Evolutionary conservation across 306 rosid species (phyloP).

Genomic region (Castanea mollissima): DNA sequence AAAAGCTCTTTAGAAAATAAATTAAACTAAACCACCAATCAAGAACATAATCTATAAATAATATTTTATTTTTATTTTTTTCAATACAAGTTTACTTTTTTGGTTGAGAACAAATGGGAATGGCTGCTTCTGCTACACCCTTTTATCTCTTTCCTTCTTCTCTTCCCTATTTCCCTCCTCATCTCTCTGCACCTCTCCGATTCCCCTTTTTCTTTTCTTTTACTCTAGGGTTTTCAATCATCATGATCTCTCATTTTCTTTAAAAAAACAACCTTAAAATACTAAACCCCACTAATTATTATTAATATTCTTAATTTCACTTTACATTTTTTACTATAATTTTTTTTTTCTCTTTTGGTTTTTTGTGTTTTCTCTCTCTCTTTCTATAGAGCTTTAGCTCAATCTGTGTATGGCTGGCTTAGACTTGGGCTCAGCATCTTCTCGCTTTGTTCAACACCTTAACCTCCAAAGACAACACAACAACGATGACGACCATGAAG

Average conservation of each 20-base stretch:
- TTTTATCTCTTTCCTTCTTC: constrained; percentile 2
- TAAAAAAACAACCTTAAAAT: constrained; percentile 3
- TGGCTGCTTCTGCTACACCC: constrained; percentile 23
- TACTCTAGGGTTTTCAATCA: constrained; percentile 38
- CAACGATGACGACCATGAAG: constrained; percentile 32
- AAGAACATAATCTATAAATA: neutral
- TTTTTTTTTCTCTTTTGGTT: constrained; percentile 38
- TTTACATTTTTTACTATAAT: constrained; percentile 22
- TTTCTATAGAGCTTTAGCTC: constrained; percentile 23
- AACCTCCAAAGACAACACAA: constrained; percentile 46
- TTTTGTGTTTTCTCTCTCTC: no score
- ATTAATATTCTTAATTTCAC: neutral
- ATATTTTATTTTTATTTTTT: neutral
- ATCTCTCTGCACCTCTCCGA: constrained; percentile 26
- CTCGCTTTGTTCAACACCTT: constrained; percentile 81
- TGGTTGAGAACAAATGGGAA: constrained; percentile 6
- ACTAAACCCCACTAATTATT: constrained; percentile 12
- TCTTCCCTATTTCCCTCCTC: constrained; percentile 18
- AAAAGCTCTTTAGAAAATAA: neutral
- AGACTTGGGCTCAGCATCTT: constrained; percentile 94
- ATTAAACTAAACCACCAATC: neutral
- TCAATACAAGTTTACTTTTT: constrained; percentile 1
- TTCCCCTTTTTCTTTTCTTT: constrained; percentile 31
- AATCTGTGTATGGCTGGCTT: constrained; percentile 79
- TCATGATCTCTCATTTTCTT: constrained; percentile 17